Evolutionary conservation across 2,329 filamentous ascomycete genomes (phyloP), one percentile per base, ranked within the genome.

Genomic region (Alternaria brassicicola): DNA sequence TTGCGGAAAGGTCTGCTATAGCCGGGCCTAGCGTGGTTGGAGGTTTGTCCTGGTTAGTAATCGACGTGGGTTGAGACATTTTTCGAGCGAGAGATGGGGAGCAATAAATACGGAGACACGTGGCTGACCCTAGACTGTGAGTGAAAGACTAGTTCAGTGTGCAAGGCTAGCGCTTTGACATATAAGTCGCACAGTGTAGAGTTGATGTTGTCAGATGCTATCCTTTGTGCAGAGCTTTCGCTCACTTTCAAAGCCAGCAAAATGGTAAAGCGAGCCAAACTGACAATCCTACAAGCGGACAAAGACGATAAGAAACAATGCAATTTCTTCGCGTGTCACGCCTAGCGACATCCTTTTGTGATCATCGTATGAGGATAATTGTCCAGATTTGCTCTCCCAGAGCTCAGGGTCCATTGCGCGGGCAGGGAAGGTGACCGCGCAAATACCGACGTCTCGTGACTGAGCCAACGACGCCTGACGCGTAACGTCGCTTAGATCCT

Each of bases 241-340:
- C 15, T 15, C 36, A 15, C 19, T 23, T 33, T 55, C 47, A 56
- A 56, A 56, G 59, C 49, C 26, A 33, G 33, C 30, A 47, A 45
- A 36, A 39, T 8, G 26, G 10, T n/a, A 35, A 54, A 49, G 33
- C 48, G 51, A 53, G 49, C 28, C 13, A 46, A 25, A 39, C 35
- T 21, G 28, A 56, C 41, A 56, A 48, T 53, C 23, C 31, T 25
- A 56, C 43, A 56, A 54, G 25, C 25, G 6, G 25, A 62, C 61
- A 62, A 65, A 55, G 62, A 41, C 12, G 2, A n/a, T 23, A 23
- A 8, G n/a, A 41, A 26, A 52, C 51, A 43, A 51, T 47, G 13
- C 13, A 13, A 39, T 46, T 17, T 41, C 23, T 9, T 10, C 12
- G 31, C 5, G n/a, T 6, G 26, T n/a, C 12, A 9, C 21, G 15